phyloP scores from a whole-genome alignment of 441 rosid genomes.

The Erodium moschatum region DNA sequence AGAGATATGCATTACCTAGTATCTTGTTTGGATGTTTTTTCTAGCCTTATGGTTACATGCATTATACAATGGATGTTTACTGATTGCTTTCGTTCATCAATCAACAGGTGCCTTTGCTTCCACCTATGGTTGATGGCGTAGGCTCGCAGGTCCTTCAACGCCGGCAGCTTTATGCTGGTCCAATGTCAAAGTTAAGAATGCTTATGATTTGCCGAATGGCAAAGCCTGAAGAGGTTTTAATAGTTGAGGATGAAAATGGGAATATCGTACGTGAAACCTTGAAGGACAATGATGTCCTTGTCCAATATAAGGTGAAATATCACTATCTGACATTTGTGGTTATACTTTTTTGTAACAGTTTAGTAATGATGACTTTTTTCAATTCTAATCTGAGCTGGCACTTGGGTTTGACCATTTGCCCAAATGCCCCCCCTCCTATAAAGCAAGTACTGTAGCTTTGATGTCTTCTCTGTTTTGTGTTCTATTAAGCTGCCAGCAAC shows the following conservation, averaged over 20 bases:
- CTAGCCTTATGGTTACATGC: too few relatives aligned
- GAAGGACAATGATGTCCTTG: conserved; percentile 99
- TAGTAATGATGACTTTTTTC: background rate
- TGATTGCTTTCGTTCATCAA: too few relatives aligned
- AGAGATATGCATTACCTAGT: too few relatives aligned
- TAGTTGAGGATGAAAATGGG: conserved; percentile 99
- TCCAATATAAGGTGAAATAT: conserved; percentile 77
- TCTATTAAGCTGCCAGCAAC: too few relatives aligned
- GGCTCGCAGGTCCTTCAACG: conserved; percentile 79
- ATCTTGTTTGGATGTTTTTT: too few relatives aligned
- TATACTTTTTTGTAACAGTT: background rate
- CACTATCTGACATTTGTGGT: conserved; percentile 11
- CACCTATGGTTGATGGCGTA: conserved; percentile 78
- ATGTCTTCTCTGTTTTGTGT: background rate
- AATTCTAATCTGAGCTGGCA: background rate
- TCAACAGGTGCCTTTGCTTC: conserved; percentile 36
- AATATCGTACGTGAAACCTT: conserved; percentile 97
- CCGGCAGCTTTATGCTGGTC: conserved; percentile 77
- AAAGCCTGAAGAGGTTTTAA: conserved; percentile 96
- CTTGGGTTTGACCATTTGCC: too few relatives aligned
- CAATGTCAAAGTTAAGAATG: conserved; percentile 89
- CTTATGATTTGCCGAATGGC: conserved; percentile 99
- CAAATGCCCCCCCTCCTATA: background rate
- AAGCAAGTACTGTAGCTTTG: background rate
- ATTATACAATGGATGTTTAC: too few relatives aligned